Evolutionary conservation across 2,329 filamentous ascomycete species (phyloP), one percentile per base, ranked within the genome.

Genomic region (Remersonia thermophila): DNA sequence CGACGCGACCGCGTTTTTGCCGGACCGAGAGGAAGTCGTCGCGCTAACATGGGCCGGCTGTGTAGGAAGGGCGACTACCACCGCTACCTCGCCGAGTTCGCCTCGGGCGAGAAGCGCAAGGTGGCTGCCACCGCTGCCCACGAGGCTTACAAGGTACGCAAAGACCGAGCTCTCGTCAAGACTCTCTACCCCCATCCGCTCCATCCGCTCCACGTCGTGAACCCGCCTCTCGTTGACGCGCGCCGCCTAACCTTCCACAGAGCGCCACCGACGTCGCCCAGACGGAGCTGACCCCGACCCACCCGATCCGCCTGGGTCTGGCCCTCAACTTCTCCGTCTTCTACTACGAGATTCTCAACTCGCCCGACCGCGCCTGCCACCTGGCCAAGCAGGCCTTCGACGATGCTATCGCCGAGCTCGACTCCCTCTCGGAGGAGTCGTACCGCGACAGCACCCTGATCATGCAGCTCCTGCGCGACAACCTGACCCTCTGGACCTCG

Each of bases 291-390:
- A 89, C 89, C 46, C 89, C 89, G 46, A 96, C 91, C 44, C 89
- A 96, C 74, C 89, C 89, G 55, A 96, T 96, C 70, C 87, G 89
- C 57, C 84, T 96, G 49, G 89, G 89, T 63, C 81, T 96, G 56
- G 89, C 89, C 51, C 79, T 96, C 53, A 96, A 95, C 81, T 95
- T 96, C 78, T 95, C 87, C 47, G 89, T 95, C 56, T 95, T 95
- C 74, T 94, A 94, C 78, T 94, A 95, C 67, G 91, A 95, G 76
- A 95, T 95, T 62, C 73, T 95, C 60, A 96, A 95, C 80, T 93
- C 87, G 26, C 89, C 87, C 56, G 87, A 95, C 66, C 85, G 83
- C 60, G 89, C 89, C 58, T 96, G 89, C 78, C 89, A 96, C 62
- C 79, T 96, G 51, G 89, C 89, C 66, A 96, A 96, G 79, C 89